Percentiles rank a stretch among this genome's conserved stretches.
phyloP scores from a whole-genome alignment of 192 early-diverging fungal genomes.

The Backusella tuberculispora region DNA sequence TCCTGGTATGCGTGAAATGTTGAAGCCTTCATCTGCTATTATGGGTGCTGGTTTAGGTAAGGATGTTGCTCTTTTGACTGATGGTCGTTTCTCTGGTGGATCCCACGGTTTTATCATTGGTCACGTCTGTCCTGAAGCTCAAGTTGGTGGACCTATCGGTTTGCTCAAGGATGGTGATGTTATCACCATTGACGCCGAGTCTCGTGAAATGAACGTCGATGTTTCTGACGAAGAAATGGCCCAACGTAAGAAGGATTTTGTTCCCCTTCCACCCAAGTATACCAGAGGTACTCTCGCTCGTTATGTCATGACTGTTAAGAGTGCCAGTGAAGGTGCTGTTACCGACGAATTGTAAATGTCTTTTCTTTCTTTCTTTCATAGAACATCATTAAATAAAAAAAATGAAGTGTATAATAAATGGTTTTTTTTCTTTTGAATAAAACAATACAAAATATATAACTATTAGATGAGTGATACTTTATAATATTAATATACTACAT shows the following conservation, averaged over 20 bases:
- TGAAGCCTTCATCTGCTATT: slow-evolving; percentile 96
- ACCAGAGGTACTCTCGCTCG: slow-evolving; percentile 89
- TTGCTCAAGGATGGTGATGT: slow-evolving; percentile 89
- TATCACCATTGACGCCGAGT: slow-evolving; percentile 87
- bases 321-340: slow-evolving; percentile 81
- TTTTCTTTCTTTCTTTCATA: not conserved
- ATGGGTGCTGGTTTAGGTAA: slow-evolving; percentile 99
- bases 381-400: not conserved
- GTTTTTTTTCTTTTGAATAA: not conserved
- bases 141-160: slow-evolving; percentile 95
- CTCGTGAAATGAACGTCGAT: slow-evolving; percentile 75
- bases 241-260: slow-evolving; percentile 72
- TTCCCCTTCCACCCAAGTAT: slow-evolving; percentile 86
- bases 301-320: slow-evolving; percentile 88
- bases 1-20: slow-evolving; percentile 99
- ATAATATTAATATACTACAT: too few species aligned
- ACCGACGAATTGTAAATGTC: slow-evolving; percentile 72
- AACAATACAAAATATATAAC: not conserved
- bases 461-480: not conserved
- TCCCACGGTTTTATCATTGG: slow-evolving; percentile 99
- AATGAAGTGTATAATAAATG: slow-evolving; percentile 7
- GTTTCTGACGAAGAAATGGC: slow-evolving; percentile 80
- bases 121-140: slow-evolving; percentile 98
- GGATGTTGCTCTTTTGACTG: slow-evolving; percentile 96
- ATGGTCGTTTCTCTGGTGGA: slow-evolving; percentile 98